phyloP scores from a whole-genome alignment of 2,329 filamentous ascomycete species.

The Pestalotiopsis sp. region DNA sequence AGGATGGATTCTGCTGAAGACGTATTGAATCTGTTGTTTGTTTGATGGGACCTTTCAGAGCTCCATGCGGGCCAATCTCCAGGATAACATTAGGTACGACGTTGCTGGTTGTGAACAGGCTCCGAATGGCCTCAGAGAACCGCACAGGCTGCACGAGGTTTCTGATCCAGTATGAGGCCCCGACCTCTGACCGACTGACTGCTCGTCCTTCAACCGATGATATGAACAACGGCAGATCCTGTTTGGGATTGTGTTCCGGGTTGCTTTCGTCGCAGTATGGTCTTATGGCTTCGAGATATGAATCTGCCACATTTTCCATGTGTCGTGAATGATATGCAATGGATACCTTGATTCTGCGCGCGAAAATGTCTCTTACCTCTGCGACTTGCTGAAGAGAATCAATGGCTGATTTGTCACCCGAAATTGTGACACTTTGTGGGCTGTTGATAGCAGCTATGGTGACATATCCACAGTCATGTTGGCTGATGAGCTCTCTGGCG shows the following conservation, averaged over 20 bases:
- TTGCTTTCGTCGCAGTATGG: not conserved
- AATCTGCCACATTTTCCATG: not conserved
- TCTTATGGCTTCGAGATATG: not conserved
- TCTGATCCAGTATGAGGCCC: not conserved
- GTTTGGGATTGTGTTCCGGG: too few relatives aligned
- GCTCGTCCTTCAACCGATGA: too few relatives aligned
- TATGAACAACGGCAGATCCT: too few relatives aligned
- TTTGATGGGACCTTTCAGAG: constrained; percentile 21
- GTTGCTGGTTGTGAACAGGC: not conserved
- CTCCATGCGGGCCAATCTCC: constrained; percentile 25
- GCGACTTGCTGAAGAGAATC: not conserved
- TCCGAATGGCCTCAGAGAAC: not conserved
- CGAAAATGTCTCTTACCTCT: not conserved
- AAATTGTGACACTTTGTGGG: constrained; percentile 26
- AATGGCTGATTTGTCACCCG: constrained; percentile 16
- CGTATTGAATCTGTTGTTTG: too few relatives aligned
- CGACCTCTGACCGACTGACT: not conserved
- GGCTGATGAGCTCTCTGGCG: not conserved
- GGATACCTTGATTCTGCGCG: not conserved
- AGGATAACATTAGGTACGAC: constrained; percentile 15
- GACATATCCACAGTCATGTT: too few relatives aligned
- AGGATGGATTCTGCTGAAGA: too few relatives aligned
- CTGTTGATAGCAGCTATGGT: constrained; percentile 16
- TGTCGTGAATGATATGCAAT: not conserved
- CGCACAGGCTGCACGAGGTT: not conserved